Percentiles rank a stretch among this genome's conserved stretches.
phyloP scores from a whole-genome alignment of 768 basidiomycete genomes.

The Cystobasidium onofrii region DNA sequence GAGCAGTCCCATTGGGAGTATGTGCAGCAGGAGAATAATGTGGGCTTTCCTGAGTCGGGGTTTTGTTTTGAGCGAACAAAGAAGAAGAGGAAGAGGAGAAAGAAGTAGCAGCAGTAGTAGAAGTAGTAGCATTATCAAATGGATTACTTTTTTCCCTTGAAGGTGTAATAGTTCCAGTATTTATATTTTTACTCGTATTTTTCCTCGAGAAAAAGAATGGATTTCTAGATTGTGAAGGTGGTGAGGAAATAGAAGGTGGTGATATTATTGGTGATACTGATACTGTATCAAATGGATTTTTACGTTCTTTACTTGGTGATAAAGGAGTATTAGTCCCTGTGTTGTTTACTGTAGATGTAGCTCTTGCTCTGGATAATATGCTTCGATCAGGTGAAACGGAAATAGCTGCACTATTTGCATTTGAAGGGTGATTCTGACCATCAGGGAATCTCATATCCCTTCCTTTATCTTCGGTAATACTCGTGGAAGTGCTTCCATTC shows the following conservation, averaged over 20 bases:
- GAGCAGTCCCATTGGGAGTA: background rate
- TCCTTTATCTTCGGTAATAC: background rate
- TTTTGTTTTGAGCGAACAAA: background rate
- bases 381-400: background rate
- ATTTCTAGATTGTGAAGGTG: background rate
- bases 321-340: background rate
- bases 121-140: background rate
- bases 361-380: background rate
- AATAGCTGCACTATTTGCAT: background rate
- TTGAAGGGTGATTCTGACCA: background rate
- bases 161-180: constrained; percentile 2
- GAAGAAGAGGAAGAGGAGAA: background rate
- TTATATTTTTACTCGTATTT: background rate
- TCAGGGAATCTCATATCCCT: background rate
- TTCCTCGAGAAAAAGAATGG: constrained; percentile 1
- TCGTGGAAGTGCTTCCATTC: background rate
- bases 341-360: background rate
- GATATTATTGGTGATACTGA: too few species aligned
- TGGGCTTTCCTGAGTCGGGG: background rate
- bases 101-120: too few species aligned
- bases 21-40: background rate
- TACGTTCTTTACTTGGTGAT: background rate
- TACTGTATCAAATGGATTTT: background rate
- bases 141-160: background rate
- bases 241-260: background rate